Evolutionary conservation across 495 filamentous ascomycete genomes (phyloP).

Genomic region (Trichoderma orchidacearum): DNA sequence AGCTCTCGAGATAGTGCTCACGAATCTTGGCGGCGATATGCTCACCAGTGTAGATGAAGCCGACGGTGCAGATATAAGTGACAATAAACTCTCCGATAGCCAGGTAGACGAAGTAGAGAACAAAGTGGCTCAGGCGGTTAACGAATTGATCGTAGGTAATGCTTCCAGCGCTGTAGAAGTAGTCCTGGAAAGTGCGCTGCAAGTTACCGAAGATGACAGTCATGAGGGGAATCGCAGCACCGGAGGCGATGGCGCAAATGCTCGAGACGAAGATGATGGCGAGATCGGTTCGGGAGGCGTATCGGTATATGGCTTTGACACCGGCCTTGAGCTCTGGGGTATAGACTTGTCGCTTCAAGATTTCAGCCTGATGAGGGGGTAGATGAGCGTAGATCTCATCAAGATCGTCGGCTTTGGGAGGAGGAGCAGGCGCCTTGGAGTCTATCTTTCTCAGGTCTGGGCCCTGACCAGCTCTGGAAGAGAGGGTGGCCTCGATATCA

Average conservation of each 20-base stretch:
- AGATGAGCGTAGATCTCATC: slow-evolving; percentile 42
- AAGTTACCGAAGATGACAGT: slow-evolving; percentile 76
- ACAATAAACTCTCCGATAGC: slow-evolving; percentile 65
- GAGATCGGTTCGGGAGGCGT: slow-evolving; percentile 50
- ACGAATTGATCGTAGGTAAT: slow-evolving; percentile 38
- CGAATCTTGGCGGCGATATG: slow-evolving; percentile 20
- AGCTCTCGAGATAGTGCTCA: slow-evolving; percentile 16
- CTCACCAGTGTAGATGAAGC: slow-evolving; percentile 69
- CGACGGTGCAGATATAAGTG: slow-evolving; percentile 63
- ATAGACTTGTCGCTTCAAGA: slow-evolving; percentile 52
- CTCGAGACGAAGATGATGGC: slow-evolving; percentile 54
- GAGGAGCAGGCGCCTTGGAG: slow-evolving; percentile 22
- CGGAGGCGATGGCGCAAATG: slow-evolving; percentile 61
- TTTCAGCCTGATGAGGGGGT: slow-evolving; percentile 24
- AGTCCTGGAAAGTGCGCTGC: slow-evolving; percentile 56
- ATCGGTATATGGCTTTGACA: slow-evolving; percentile 53
- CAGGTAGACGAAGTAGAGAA: slow-evolving; percentile 75
- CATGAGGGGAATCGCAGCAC: slow-evolving; percentile 76
- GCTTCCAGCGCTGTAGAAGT: slow-evolving; percentile 29
- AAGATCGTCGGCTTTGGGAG: slow-evolving; percentile 21
- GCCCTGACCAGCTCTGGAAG: not conserved
- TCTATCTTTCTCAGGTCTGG: slow-evolving; percentile 31
- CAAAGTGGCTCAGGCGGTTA: slow-evolving; percentile 42
- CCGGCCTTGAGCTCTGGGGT: slow-evolving; percentile 45
- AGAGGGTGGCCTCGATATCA: slow-evolving; percentile 11